phyloP scores from a whole-genome alignment of 176 grass and related monocot species.

The Avena insularis region DNA sequence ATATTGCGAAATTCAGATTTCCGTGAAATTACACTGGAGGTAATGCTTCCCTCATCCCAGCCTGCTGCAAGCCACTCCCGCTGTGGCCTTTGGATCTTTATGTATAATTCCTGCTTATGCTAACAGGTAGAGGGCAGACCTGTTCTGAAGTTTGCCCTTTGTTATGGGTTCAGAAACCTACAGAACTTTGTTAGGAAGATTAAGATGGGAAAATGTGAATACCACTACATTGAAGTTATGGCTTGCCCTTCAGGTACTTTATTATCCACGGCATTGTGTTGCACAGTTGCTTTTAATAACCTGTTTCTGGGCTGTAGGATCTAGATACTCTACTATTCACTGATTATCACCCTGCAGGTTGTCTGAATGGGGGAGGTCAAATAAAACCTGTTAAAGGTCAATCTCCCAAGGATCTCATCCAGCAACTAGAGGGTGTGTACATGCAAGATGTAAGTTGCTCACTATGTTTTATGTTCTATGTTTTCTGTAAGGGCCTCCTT shows the following conservation, averaged over 20 bases:
- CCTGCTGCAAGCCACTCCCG: background rate
- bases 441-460: slow-evolving; percentile 87
- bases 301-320: background rate
- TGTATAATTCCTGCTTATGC: slow-evolving; percentile 28
- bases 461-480: slow-evolving; percentile 8
- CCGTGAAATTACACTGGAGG: slow-evolving; percentile 77
- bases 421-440: slow-evolving; percentile 76
- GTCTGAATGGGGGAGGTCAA: slow-evolving; percentile 93
- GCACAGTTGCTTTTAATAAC: background rate
- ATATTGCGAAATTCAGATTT: slow-evolving; percentile 88
- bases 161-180: slow-evolving; percentile 98
- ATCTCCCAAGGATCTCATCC: slow-evolving; percentile 84
- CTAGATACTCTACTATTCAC: background rate
- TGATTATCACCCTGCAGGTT: slow-evolving; percentile 55
- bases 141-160: slow-evolving; percentile 92
- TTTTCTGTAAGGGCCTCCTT: slow-evolving; percentile 22
- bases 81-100: background rate
- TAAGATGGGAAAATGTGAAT: slow-evolving; percentile 95
- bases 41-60: slow-evolving; percentile 31
- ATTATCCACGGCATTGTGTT: background rate
- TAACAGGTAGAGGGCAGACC: slow-evolving; percentile 81
- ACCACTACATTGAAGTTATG: slow-evolving; percentile 98
- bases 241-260: slow-evolving; percentile 92
- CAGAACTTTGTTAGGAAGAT: slow-evolving; percentile 94
- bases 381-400: slow-evolving; percentile 83